These are phyloP conservation scores for Aphanomyces invadans DNA, from an alignment of 352 stramenopile genomes.

Conservation along the genomic window DNA sequence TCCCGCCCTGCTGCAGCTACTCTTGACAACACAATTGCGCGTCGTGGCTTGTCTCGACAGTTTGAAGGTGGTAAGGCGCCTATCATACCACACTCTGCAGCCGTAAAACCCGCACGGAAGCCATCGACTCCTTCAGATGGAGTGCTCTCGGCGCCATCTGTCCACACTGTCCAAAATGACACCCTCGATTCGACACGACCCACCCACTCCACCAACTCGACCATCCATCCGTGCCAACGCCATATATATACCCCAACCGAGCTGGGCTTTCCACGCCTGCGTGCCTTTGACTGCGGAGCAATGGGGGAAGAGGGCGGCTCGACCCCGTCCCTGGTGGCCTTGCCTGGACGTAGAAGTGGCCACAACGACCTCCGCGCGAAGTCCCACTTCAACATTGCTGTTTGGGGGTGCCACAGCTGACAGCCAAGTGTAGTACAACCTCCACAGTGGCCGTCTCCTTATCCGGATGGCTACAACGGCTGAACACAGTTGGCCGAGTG, in stretches of 20 bases:
- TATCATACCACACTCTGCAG: not conserved
- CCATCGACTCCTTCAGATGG: not conserved
- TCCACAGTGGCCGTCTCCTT: no score
- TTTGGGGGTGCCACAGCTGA: not conserved
- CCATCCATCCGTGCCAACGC: no score
- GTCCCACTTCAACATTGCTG: slow-evolving; percentile 1
- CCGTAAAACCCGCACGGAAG: not conserved
- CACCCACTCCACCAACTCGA: no score
- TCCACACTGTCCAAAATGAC: not conserved
- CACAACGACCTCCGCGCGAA: not conserved
- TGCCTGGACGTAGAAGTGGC: not conserved
- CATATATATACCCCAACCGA: no score
- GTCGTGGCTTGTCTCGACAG: not conserved
- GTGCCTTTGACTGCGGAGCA: no score
- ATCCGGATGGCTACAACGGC: not conserved
- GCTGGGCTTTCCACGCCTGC: no score
- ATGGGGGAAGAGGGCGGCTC: no score
- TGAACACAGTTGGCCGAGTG: not conserved
- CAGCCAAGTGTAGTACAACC: no score
- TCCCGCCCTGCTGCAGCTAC: no score
- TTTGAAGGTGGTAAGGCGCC: not conserved
- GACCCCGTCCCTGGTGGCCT: no score
- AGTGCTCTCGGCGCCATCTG: not conserved
- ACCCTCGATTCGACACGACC: no score
- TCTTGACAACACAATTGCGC: not conserved